Evolutionary conservation across 78 protist genomes (phyloP).

Genomic region (Trichosphaerium sp.): DNA sequence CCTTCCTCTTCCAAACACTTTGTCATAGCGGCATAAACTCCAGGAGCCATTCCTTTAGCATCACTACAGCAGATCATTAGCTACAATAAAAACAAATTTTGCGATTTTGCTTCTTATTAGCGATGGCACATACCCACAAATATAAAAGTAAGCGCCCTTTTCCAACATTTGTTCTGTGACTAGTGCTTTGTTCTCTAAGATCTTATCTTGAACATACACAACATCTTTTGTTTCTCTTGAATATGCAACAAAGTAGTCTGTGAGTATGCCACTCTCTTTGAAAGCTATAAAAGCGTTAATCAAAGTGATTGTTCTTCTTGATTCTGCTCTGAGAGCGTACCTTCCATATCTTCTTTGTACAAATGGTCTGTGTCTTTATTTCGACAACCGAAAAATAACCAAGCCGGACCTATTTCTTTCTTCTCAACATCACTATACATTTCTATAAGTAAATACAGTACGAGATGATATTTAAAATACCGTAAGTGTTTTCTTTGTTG

Average conservation of each 20-base stretch:
- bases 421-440: no score
- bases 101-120: neutral
- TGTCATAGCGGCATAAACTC: no score
- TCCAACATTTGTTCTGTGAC: slow-evolving; percentile 23
- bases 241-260: slow-evolving; percentile 32
- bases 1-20: no score
- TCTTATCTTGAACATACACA: slow-evolving; percentile 66
- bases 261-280: slow-evolving; percentile 17
- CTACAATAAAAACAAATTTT: slow-evolving; percentile 12
- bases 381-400: slow-evolving; percentile 89
- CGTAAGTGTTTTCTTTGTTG: no score
- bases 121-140: slow-evolving; percentile 25
- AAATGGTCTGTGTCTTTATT: slow-evolving; percentile 53
- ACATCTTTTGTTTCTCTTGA: slow-evolving; percentile 16
- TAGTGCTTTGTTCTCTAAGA: slow-evolving; percentile 11
- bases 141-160: slow-evolving; percentile 24
- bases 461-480: no score
- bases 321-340: no score
- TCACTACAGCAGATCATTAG: slow-evolving; percentile 63
- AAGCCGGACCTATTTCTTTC: no score
- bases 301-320: no score
- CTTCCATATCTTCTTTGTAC: slow-evolving; percentile 52
- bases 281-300: no score
- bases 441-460: no score
- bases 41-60: slow-evolving; percentile 67